phyloP scores from a whole-genome alignment of 305 asterid species.

The Ajuga reptans region DNA sequence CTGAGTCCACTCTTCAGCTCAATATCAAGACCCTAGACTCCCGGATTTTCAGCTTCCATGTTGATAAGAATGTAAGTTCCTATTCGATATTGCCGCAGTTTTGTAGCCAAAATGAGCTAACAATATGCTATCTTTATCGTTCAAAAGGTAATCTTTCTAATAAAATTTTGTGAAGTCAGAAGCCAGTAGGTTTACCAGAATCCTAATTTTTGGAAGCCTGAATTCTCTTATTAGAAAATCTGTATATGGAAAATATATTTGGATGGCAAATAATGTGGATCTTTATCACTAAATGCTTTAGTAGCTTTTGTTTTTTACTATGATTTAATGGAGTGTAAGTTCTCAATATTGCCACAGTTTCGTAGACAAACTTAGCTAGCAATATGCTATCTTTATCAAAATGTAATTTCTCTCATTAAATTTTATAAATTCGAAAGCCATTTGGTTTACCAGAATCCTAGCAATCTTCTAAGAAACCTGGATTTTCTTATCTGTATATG shows the following conservation, averaged over 20 bases:
- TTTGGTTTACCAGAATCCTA: background rate
- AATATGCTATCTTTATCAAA: background rate
- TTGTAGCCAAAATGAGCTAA: background rate
- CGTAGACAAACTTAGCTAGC: background rate
- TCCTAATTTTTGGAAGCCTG: background rate
- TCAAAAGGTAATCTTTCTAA: background rate
- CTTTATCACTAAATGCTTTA: background rate
- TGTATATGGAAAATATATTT: background rate
- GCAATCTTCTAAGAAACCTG: background rate
- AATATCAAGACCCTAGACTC: conserved; percentile 88
- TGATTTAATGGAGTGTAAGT: conserved; percentile 35
- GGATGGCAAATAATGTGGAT: background rate
- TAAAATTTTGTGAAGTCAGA: background rate
- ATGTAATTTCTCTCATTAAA: background rate
- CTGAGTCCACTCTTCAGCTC: conserved; percentile 60
- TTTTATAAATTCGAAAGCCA: background rate
- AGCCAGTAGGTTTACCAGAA: background rate
- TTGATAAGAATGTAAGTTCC: conserved; percentile 59
- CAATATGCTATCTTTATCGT: background rate
- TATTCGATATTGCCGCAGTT: conserved; percentile 2
- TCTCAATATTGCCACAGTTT: background rate
- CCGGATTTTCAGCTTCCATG: conserved; percentile 47
- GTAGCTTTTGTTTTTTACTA: background rate
- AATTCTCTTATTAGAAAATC: background rate
- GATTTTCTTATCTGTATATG: background rate